A percentile compares a stretch with the other conserved stretches of the same genome.
Evolutionary conservation across 768 basidiomycete species (phyloP).

Genomic region (Stropharia rugosoannulata): DNA sequence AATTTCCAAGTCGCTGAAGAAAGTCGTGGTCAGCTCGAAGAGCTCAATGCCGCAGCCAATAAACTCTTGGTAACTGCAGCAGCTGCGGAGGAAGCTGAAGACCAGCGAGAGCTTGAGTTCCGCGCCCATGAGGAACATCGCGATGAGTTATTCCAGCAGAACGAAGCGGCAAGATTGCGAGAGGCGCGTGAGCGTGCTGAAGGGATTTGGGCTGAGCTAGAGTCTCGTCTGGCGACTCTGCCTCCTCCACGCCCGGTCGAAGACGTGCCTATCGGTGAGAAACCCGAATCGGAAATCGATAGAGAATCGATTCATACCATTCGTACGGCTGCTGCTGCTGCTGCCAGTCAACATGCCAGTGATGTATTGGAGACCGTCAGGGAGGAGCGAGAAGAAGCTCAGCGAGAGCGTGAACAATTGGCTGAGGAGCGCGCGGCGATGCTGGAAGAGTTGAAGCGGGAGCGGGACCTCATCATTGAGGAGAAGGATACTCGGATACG

Average conservation of each 20-base stretch:
- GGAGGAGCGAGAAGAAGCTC: slow-evolving; percentile 58
- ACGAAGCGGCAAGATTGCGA: slow-evolving; percentile 51
- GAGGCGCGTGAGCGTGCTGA: slow-evolving; percentile 55
- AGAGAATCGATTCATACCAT: slow-evolving; percentile 36
- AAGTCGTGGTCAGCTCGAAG: slow-evolving; percentile 53
- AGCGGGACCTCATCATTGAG: slow-evolving; percentile 49
- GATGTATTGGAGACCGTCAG: slow-evolving; percentile 60
- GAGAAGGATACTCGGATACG: slow-evolving; percentile 56
- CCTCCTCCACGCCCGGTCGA: slow-evolving; percentile 21
- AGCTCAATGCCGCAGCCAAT: slow-evolving; percentile 54
- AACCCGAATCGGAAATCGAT: slow-evolving; percentile 26
- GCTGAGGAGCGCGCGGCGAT: slow-evolving; percentile 55
- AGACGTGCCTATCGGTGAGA: slow-evolving; percentile 15
- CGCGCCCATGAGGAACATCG: slow-evolving; percentile 64
- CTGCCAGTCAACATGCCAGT: slow-evolving; percentile 52
- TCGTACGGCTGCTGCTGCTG: slow-evolving; percentile 46
- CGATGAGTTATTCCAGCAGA: slow-evolving; percentile 20
- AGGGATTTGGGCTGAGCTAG: slow-evolving; percentile 40
- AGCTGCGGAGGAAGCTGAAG: slow-evolving; percentile 58
- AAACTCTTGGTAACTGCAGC: slow-evolving; percentile 47
- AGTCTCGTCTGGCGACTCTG: slow-evolving; percentile 36
- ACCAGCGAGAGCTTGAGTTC: slow-evolving; percentile 64
- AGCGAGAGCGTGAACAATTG: slow-evolving; percentile 51
- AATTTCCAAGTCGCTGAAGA: slow-evolving; percentile 40
- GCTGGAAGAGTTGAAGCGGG: slow-evolving; percentile 38